These are phyloP conservation scores for Candida morakotiae DNA, from an alignment of 805 yeast species.

Conservation along the genomic window DNA sequence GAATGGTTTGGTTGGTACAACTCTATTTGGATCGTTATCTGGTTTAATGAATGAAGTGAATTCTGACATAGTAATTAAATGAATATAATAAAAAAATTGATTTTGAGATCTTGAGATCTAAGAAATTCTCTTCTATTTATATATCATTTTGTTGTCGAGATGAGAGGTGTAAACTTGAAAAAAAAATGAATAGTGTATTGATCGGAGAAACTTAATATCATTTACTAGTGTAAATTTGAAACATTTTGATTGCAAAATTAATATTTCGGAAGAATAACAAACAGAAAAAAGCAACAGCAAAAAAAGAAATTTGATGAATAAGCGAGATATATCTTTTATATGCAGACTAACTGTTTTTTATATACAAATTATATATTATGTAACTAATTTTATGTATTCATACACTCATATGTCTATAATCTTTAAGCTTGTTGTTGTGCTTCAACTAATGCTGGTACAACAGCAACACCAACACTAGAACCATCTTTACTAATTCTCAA, in stretches of 20 bases:
- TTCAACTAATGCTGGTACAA: constrained; percentile 4
- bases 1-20: constrained; percentile 7
- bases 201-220: too few relatives aligned
- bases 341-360: background rate
- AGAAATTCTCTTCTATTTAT: background rate
- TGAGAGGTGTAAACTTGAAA: background rate
- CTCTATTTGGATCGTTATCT: constrained; percentile 8
- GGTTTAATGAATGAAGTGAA: constrained; percentile 11
- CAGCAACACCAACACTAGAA: constrained; percentile 94
- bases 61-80: constrained; percentile 1
- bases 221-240: too few relatives aligned
- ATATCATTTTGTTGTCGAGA: too few relatives aligned
- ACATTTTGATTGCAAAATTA: background rate
- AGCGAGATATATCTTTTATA: background rate
- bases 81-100: background rate
- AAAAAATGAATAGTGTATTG: too few relatives aligned
- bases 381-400: too few relatives aligned
- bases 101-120: background rate
- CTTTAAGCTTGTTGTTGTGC: background rate
- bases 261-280: constrained; percentile 2
- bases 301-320: background rate
- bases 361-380: too few relatives aligned
- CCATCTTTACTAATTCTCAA: constrained; percentile 90
- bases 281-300: background rate
- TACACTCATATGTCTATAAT: too few relatives aligned